phyloP scores from a whole-genome alignment of 768 basidiomycete species.

The Tylopilus sp. region DNA sequence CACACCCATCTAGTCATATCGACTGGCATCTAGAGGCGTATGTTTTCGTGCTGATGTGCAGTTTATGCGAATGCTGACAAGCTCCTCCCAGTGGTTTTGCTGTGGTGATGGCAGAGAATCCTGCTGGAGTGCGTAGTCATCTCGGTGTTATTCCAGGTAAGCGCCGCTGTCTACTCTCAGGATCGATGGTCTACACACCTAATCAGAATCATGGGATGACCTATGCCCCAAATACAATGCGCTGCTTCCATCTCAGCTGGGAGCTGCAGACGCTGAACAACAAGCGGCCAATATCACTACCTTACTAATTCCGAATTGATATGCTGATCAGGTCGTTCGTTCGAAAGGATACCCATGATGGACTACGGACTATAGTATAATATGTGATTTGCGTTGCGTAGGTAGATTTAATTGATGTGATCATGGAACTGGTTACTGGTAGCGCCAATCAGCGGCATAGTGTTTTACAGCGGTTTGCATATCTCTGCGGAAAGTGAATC shows the following conservation, averaged over 20 bases:
- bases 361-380: background rate
- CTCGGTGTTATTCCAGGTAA: constrained; percentile 17
- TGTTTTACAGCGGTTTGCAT: no score
- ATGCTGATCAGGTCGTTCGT: background rate
- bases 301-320: constrained; percentile 13
- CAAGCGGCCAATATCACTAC: constrained; percentile 21
- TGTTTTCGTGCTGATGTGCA: background rate
- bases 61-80: background rate
- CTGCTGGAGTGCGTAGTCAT: constrained; percentile 12
- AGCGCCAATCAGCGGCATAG: no score
- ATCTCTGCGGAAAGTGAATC: no score
- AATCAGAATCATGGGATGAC: constrained; percentile 22
- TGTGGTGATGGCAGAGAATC: constrained; percentile 26
- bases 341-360: background rate
- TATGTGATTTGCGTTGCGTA: background rate
- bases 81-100: constrained; percentile 21
- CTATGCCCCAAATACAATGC: constrained; percentile 25
- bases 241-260: constrained; percentile 17
- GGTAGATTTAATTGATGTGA: background rate
- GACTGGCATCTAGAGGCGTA: constrained; percentile 29
- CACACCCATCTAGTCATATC: constrained; percentile 19
- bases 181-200: background rate
- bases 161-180: background rate
- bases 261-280: constrained; percentile 14
- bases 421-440: no score